Percentiles rank a stretch among this genome's conserved stretches.
Conservation (phyloP, 2,329 filamentous ascomycete genomes). For the Aspergillus spinulosporus region DNA sequence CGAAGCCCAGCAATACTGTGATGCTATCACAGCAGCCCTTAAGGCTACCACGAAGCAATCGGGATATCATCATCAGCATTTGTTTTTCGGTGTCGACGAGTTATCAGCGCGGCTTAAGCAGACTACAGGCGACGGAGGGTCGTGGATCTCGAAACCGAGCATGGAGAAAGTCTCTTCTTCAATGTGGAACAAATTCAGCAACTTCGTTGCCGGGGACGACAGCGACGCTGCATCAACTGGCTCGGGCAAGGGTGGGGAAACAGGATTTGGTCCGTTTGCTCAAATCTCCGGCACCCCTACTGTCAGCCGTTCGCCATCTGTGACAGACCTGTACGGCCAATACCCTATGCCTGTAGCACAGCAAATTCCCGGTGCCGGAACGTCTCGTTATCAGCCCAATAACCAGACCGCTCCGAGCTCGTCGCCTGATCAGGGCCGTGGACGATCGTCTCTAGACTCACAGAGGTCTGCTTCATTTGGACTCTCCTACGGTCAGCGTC, state of each 20-base stretch:
- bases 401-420: constrained; percentile 50
- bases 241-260: constrained; percentile 56
- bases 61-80: constrained; percentile 75
- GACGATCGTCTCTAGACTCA: constrained; percentile 51
- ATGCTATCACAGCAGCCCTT: constrained; percentile 73
- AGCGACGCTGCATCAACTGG: constrained; percentile 63
- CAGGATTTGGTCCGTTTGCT: constrained; percentile 75
- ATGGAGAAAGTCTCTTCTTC: constrained; percentile 94
- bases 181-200: constrained; percentile 91
- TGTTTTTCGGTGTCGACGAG: constrained; percentile 79
- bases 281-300: constrained; percentile 74
- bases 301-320: constrained; percentile 72
- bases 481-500: constrained; percentile 37
- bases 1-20: constrained; percentile 89
- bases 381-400: constrained; percentile 47
- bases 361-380: constrained; percentile 33
- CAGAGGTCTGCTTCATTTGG: constrained; percentile 45
- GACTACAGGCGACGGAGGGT: constrained; percentile 76
- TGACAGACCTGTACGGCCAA: constrained; percentile 71
- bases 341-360: constrained; percentile 45
- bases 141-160: constrained; percentile 92
- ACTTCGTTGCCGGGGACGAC: constrained; percentile 92
- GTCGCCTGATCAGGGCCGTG: constrained; percentile 54
- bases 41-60: constrained; percentile 80
- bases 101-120: constrained; percentile 79